Percentiles rank a stretch among this genome's conserved stretches.
Conservation (phyloP, 257 asterid species). For the Solanum dulcamara region DNA sequence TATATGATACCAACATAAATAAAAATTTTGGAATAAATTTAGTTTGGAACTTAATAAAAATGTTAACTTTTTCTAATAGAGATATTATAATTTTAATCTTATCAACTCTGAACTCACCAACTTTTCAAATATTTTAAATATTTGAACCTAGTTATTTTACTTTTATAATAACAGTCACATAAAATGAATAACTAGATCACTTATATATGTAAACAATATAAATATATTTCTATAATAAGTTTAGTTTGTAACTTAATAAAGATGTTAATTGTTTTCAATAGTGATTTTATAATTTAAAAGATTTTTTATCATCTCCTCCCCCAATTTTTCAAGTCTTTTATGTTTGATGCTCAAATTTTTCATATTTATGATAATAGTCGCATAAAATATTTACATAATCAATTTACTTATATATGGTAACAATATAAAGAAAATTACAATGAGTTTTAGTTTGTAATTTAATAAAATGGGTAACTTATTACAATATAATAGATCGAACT, state of each 20-base stretch:
- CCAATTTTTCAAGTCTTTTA: rapidly evolving
- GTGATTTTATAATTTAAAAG: background rate
- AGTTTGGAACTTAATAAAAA: background rate
- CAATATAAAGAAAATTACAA: background rate
- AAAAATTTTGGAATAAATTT: background rate
- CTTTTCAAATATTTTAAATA: too few relatives aligned
- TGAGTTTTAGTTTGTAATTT: background rate
- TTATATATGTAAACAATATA: background rate
- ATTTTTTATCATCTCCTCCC: rapidly evolving
- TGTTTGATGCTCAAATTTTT: background rate
- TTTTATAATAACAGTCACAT: too few relatives aligned
- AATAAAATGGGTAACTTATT: background rate
- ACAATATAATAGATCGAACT: background rate
- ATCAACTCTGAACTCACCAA: too few relatives aligned
- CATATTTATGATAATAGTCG: background rate
- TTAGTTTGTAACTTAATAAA: background rate
- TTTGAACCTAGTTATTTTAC: too few relatives aligned
- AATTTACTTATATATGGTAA: background rate
- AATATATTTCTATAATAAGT: background rate
- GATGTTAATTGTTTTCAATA: background rate
- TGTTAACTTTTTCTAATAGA: too few relatives aligned
- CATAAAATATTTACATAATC: background rate
- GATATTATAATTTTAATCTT: too few relatives aligned
- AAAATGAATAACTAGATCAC: too few relatives aligned
- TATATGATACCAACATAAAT: background rate